phyloP scores from a whole-genome alignment of 805 yeast species.

The Saturnispora besseyi region DNA sequence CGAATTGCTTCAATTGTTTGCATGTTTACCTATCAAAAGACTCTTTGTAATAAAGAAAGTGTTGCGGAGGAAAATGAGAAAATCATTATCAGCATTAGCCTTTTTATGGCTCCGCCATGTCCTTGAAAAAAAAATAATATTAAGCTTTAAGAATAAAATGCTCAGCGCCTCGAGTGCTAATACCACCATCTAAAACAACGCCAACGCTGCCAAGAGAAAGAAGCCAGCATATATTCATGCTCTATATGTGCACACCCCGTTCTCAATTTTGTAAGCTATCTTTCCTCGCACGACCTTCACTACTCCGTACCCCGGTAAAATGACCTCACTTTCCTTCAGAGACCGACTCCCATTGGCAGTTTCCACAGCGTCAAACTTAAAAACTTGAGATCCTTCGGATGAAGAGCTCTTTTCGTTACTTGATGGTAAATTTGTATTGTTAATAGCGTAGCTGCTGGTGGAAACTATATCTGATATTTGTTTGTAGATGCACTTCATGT shows the following conservation, averaged over 20 bases:
- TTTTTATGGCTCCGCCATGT: background rate
- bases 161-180: background rate
- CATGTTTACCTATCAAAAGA: background rate
- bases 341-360: background rate
- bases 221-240: background rate
- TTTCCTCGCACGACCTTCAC: conserved; percentile 2
- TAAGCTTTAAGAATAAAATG: background rate
- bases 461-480: background rate
- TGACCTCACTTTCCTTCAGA: background rate
- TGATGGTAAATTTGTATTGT: background rate
- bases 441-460: background rate
- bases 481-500: conserved; percentile 1
- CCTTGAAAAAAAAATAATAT: background rate
- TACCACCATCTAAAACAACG: no score
- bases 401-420: background rate
- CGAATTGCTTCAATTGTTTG: conserved; percentile 31
- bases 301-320: background rate
- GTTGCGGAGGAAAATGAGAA: background rate
- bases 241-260: background rate
- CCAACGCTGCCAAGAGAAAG: no score
- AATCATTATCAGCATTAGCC: background rate
- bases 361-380: background rate
- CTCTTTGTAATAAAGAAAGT: background rate
- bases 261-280: conserved; percentile 1
- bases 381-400: background rate